Evolutionary conservation across 2,329 filamentous ascomycete genomes (phyloP).

Genomic region (Aspergillus sp.): DNA sequence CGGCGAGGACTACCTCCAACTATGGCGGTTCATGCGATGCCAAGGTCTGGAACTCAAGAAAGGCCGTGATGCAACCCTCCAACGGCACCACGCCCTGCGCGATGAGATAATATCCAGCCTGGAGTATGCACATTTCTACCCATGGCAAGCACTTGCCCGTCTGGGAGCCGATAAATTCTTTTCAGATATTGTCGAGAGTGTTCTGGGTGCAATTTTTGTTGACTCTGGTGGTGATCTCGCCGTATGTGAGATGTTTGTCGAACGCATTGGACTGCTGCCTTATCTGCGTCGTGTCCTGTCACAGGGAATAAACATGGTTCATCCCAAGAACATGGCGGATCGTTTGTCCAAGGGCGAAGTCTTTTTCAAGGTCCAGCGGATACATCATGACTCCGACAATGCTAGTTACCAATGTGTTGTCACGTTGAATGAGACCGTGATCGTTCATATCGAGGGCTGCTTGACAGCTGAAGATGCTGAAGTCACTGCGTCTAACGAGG

Average conservation of each 20-base stretch:
- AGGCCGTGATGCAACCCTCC: constrained; percentile 12
- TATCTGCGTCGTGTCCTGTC: constrained; percentile 59
- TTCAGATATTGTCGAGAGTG: constrained; percentile 75
- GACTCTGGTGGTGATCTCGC: constrained; percentile 63
- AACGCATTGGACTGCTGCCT: constrained; percentile 59
- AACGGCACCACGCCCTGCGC: constrained; percentile 48
- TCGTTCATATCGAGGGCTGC: not conserved
- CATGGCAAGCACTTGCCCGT: constrained; percentile 68
- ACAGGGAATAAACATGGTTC: constrained; percentile 51
- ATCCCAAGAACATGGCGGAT: constrained; percentile 66
- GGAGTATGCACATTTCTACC: constrained; percentile 53
- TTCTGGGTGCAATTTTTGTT: constrained; percentile 78
- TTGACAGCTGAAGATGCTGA: constrained; percentile 25
- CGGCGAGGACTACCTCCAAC: constrained; percentile 33
- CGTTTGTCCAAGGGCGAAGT: constrained; percentile 41
- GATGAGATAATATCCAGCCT: constrained; percentile 50
- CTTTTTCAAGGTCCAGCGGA: too few species aligned
- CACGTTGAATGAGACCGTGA: too few species aligned
- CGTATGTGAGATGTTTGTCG: constrained; percentile 57
- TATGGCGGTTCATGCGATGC: constrained; percentile 67
- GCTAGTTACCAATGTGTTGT: too few species aligned
- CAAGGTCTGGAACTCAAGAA: constrained; percentile 8
- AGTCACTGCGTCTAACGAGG: constrained; percentile 17
- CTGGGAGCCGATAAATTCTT: constrained; percentile 70
- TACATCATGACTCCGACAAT: too few species aligned